phyloP scores from a whole-genome alignment of 345 rosid species.

The Gossypium arboreum region DNA sequence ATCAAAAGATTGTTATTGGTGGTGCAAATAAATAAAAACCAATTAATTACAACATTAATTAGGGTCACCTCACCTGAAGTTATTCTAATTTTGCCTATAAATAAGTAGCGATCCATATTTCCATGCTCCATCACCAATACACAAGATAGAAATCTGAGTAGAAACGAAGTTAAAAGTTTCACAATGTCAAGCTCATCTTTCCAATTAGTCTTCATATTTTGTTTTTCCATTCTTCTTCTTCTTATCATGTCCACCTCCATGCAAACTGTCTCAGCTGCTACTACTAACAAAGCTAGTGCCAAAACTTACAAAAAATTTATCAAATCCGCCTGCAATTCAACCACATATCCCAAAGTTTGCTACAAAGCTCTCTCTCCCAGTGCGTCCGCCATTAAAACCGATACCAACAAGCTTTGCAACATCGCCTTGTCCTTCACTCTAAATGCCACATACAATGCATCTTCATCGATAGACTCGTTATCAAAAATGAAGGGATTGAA shows the following conservation, averaged over 20 bases:
- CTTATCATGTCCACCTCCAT: not conserved
- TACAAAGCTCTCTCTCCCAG: slow-evolving; percentile 47
- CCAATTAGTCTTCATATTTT: not conserved
- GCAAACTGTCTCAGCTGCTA: not conserved
- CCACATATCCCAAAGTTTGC: slow-evolving; percentile 54
- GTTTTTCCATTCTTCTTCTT: not conserved
- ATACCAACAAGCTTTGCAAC: slow-evolving; percentile 48
- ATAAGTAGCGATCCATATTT: not conserved
- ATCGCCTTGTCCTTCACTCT: slow-evolving; percentile 45
- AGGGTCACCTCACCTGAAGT: not conserved
- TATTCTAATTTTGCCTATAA: not conserved
- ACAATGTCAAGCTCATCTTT: slow-evolving; percentile 2
- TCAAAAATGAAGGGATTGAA: slow-evolving; percentile 29
- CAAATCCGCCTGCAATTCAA: slow-evolving; percentile 46
- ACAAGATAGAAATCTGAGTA: not conserved
- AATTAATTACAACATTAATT: not conserved
- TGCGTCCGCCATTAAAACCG: slow-evolving; percentile 40
- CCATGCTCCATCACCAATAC: not conserved
- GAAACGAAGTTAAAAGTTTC: not conserved
- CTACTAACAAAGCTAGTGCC: not conserved
- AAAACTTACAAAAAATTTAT: slow-evolving; percentile 41
- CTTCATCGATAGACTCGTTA: slow-evolving; percentile 23
- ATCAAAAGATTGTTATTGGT: not conserved
- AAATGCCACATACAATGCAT: slow-evolving; percentile 29
- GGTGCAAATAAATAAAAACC: not conserved